Conservation (phyloP, 192 early-diverging fungal genomes). For the Umbelopsis vinacea region DNA sequence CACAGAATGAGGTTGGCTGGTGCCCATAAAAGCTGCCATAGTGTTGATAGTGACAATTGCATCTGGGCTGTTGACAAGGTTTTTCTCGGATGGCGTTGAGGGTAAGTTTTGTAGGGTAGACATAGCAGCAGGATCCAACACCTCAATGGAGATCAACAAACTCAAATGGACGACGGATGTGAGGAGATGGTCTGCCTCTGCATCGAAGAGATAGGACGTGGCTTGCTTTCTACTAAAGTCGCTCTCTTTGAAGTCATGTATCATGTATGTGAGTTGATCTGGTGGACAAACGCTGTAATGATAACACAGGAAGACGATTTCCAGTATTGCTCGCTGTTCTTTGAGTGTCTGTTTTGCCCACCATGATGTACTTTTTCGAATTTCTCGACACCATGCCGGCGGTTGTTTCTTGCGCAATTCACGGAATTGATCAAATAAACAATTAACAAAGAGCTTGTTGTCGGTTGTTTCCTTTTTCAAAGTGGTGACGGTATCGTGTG, state of each 20-base stretch:
- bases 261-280: conserved; percentile 27
- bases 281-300: conserved; percentile 16
- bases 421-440: conserved; percentile 26
- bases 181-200: conserved; percentile 35
- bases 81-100: conserved; percentile 1
- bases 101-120: conserved; percentile 21
- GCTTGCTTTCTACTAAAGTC: conserved; percentile 46
- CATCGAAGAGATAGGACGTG: conserved; percentile 33
- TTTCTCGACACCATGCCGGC: conserved; percentile 8
- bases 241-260: conserved; percentile 41
- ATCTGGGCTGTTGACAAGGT: conserved; percentile 33
- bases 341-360: conserved; percentile 48
- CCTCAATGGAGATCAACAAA: conserved; percentile 36
- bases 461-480: background rate
- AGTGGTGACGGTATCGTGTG: background rate
- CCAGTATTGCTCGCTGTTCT: conserved; percentile 49
- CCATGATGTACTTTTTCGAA: conserved; percentile 21
- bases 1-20: conserved; percentile 36
- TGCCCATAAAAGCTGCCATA: conserved; percentile 33
- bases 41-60: conserved; percentile 39
- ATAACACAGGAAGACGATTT: conserved; percentile 40
- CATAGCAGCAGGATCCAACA: conserved; percentile 38
- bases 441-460: conserved; percentile 4
- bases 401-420: conserved; percentile 23
- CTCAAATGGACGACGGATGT: conserved; percentile 38